A percentile compares a stretch with the other conserved stretches of the same genome.
These are phyloP conservation scores for Dactylellina haptotyla DNA, from an alignment of 2,329 filamentous ascomycete genomes.

Conservation along the genomic window DNA sequence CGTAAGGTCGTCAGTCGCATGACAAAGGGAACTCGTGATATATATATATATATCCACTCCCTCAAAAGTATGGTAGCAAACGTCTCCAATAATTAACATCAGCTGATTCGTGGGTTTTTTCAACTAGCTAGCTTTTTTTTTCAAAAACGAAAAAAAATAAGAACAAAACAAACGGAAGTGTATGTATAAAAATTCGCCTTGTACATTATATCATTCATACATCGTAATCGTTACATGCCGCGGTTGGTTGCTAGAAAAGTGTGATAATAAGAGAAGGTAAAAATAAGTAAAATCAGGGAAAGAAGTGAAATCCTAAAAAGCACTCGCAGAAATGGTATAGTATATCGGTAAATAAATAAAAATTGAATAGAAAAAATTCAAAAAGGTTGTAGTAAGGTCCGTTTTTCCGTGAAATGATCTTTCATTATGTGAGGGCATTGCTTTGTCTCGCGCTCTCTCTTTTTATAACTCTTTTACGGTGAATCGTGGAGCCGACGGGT, in stretches of 20 bases:
- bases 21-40: conserved; percentile 49
- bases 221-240: conserved; percentile 38
- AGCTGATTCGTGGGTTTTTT: conserved; percentile 6
- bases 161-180: neutral
- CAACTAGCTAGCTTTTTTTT: neutral
- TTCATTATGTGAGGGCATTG: neutral
- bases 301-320: neutral
- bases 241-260: neutral
- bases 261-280: neutral
- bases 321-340: conserved; percentile 36
- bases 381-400: neutral
- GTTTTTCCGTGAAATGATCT: conserved; percentile 7
- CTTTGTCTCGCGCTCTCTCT: too few relatives aligned
- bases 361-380: neutral
- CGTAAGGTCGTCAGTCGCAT: conserved; percentile 20
- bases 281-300: neutral
- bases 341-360: conserved; percentile 39
- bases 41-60: conserved; percentile 12
- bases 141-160: neutral
- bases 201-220: conserved; percentile 15
- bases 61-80: neutral
- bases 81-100: conserved; percentile 11
- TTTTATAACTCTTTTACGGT: neutral
- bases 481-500: neutral
- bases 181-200: conserved; percentile 4